Evolutionary conservation across 2,329 filamentous ascomycete species (phyloP).

Genomic region (Fusarium nelsonii): DNA sequence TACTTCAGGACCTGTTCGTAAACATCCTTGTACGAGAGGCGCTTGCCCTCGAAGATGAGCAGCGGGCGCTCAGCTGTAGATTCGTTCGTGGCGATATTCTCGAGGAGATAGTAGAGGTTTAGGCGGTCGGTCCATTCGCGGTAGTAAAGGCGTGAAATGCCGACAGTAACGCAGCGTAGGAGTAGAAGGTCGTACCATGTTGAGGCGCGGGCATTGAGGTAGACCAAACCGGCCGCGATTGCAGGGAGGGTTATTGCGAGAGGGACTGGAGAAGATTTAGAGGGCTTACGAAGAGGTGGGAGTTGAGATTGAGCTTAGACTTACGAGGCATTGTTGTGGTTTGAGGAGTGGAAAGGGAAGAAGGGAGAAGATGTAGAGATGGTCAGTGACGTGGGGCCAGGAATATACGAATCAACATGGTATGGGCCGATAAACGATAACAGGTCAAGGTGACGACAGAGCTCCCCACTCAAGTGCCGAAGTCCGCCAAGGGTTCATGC

Average conservation of each 20-base stretch:
- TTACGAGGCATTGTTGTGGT: slow-evolving; percentile 37
- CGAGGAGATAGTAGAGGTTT: slow-evolving; percentile 81
- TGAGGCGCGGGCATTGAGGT: slow-evolving; percentile 78
- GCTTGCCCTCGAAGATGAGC: slow-evolving; percentile 75
- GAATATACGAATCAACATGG: not conserved
- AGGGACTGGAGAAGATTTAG: slow-evolving; percentile 57
- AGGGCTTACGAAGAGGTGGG: rapidly evolving
- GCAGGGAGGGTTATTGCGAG: slow-evolving; percentile 69
- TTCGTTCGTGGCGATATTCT: slow-evolving; percentile 69
- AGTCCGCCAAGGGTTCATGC: slow-evolving; percentile 1
- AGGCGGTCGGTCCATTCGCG: slow-evolving; percentile 70
- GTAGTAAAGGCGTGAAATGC: slow-evolving; percentile 57
- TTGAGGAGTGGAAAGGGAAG: not conserved
- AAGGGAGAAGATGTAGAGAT: not conserved
- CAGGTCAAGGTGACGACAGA: slow-evolving; percentile 30
- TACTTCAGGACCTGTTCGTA: slow-evolving; percentile 80
- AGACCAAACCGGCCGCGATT: slow-evolving; percentile 76
- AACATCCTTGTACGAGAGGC: slow-evolving; percentile 79
- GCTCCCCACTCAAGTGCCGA: slow-evolving; percentile 34
- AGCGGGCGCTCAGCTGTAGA: slow-evolving; percentile 67
- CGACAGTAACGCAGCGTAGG: slow-evolving; percentile 65
- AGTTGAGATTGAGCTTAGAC: not conserved
- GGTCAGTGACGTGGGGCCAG: slow-evolving; percentile 33
- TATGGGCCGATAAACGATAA: slow-evolving; percentile 38
- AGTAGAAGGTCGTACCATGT: slow-evolving; percentile 75